Evolutionary conservation across 2,329 filamentous ascomycete genomes (phyloP).

Genomic region (Apiospora malaysiana): DNA sequence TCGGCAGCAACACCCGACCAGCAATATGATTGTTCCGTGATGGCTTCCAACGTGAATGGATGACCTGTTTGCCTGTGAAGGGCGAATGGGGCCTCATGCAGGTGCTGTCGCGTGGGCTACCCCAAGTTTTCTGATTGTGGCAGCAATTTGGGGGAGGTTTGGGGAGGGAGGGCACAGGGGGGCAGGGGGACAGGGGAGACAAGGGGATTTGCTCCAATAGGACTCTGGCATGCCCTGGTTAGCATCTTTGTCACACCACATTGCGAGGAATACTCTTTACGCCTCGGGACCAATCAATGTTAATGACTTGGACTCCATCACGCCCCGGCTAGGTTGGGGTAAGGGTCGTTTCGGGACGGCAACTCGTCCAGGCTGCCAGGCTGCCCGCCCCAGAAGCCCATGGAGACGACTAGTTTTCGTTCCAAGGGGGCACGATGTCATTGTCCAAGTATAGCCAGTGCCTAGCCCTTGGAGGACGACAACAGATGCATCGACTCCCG

Average conservation of each 20-base stretch:
- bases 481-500: slow-evolving; percentile 31
- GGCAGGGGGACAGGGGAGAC: no score
- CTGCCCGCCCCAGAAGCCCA: slow-evolving; percentile 1
- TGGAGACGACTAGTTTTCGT: slow-evolving; percentile 7
- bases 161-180: background rate
- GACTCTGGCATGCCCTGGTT: slow-evolving; percentile 5
- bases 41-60: background rate
- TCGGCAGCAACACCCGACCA: slow-evolving; percentile 13
- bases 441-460: slow-evolving; percentile 4
- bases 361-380: slow-evolving; percentile 3
- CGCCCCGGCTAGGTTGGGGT: slow-evolving; percentile 9
- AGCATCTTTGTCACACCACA: slow-evolving; percentile 11
- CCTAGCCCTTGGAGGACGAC: slow-evolving; percentile 4
- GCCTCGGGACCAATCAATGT: slow-evolving; percentile 9
- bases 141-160: background rate
- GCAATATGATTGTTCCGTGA: slow-evolving; percentile 11
- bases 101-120: slow-evolving; percentile 16
- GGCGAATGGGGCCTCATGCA: background rate
- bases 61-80: background rate
- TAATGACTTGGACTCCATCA: background rate
- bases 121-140: slow-evolving; percentile 8
- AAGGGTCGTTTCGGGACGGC: slow-evolving; percentile 14
- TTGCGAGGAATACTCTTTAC: background rate
- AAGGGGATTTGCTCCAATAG: slow-evolving; percentile 3
- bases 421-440: slow-evolving; percentile 16